Base-by-base conservation (phyloP, 2,329 filamentous ascomycete species). In the Sporothrix euskadiensis region DNA sequence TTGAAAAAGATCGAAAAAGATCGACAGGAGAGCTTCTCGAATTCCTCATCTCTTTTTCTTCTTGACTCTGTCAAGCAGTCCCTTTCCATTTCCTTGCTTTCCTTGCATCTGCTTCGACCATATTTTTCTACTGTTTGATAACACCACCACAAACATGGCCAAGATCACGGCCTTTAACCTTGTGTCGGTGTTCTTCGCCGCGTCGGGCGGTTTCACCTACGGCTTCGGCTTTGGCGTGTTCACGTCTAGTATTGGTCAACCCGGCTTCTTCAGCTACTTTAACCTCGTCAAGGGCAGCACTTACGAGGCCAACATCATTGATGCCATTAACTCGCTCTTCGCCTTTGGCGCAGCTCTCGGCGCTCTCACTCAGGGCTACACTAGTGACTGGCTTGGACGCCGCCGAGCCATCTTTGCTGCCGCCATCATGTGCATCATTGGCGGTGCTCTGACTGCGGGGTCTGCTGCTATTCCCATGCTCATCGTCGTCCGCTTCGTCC, bases 281-380 rank as follows among this genome's bases (percentile, higher is more conserved):
- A 32, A 54, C 71, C 71, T 75, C 66, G n/a, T 63, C 65, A 69
- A 71, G 39, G 32, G 70, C 69, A 69, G 71, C 30, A 61, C 65
- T 16, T 73, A 71, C 56, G n/a, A 26, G 10, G 66, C 65, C 47
- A 63, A 57, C 66, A 73, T 71, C 16, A 71, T 73, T 41, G 72
- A 61, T 49, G 72, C 73, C 30, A 69, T 75, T 71, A 75, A 73
- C 44, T 70, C 70, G 16, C 73, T 75, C 26, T 74, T 75, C 32
- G 71, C 71, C 66, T 68, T 75, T 30, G 74, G 74, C 22, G 69
- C 71, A 30, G 69, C 73, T 61, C 56, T 74, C 47, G 74, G 74
- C 26, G 71, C 74, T 52, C 57, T 75, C 7, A 71, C 39, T 7
- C 70, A 74, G 32, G 74, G 73, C 32, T 75, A 71, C 69, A 73